Percentiles rank a stretch among this genome's conserved stretches.
Evolutionary conservation across 441 rosid species (phyloP).

Genomic region (Viola pubescens): DNA sequence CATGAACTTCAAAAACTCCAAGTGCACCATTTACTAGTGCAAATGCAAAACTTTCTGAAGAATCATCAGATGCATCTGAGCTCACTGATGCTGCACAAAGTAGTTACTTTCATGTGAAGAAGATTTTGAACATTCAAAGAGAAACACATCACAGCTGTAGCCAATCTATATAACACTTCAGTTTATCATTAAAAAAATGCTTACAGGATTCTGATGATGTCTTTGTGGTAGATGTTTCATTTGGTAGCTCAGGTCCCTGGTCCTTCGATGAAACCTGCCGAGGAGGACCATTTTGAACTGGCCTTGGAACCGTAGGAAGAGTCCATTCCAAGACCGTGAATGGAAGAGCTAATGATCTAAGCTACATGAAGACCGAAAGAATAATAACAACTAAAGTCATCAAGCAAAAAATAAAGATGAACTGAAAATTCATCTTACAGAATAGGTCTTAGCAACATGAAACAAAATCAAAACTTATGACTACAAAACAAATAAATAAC

Average conservation of each 20-base stretch:
- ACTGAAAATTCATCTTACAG: not conserved
- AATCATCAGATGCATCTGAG: slow-evolving; percentile 64
- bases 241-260: slow-evolving; percentile 29
- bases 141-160: slow-evolving; percentile 15
- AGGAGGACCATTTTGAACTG: slow-evolving; percentile 52
- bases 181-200: slow-evolving; percentile 26
- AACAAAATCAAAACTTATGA: too few species aligned
- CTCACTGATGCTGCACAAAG: slow-evolving; percentile 38
- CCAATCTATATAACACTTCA: slow-evolving; percentile 11
- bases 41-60: slow-evolving; percentile 92
- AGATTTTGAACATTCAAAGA: slow-evolving; percentile 12
- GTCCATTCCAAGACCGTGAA: slow-evolving; percentile 99
- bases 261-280: slow-evolving; percentile 42
- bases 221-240: slow-evolving; percentile 40
- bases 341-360: slow-evolving; percentile 99
- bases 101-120: slow-evolving; percentile 16
- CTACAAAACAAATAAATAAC: too few species aligned
- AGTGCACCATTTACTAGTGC: slow-evolving; percentile 95
- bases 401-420: not conserved
- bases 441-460: too few species aligned
- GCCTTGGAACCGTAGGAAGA: slow-evolving; percentile 92
- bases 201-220: slow-evolving; percentile 65
- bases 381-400: slow-evolving; percentile 24
- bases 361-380: slow-evolving; percentile 59
- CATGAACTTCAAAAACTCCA: slow-evolving; percentile 98